Base-by-base conservation (phyloP, 2,329 filamentous ascomycete species). In the Elsinoe fawcettii region DNA sequence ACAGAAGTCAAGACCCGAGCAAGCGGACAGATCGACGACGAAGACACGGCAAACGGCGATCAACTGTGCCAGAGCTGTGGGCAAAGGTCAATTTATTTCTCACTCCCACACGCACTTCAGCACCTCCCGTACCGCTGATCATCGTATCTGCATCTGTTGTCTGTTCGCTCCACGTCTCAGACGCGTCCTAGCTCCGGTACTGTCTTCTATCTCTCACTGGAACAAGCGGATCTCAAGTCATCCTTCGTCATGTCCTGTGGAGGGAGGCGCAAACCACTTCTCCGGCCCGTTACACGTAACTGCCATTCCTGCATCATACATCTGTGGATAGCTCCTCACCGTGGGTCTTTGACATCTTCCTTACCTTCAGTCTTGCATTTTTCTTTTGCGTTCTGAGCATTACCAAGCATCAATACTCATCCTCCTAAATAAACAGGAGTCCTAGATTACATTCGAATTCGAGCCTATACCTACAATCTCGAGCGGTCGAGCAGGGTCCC, bases 381-480 rank as follows among this genome's bases (percentile, higher is more conserved):
- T 30, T 49, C 46, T 39, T 39, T 20, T 53, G 30, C 49, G 49
- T 53, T 53, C 49, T 39, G 34, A 53, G 49, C 49, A 23, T 53
- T 39, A 39, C 25, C 39, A 37, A 53, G 55, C 58, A 57, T 53
- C 34, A 23, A 7, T 53, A 53, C 20, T 51, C 46, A 32, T 5
- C 20, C 20, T 39, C 46, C 25, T 43, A 22, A 37, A 20, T 6
- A 34, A 16, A 25, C 9, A 47, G 55, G 43, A 22, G 16, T 49
- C 27, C 53, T 56, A 62, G 59, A 49, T 57, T 25, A 5, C 22
- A 20, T 20, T 20, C 3, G 39, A 44, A 4, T 46, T 46, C 36
- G 53, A 57, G 16, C 51, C 56, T 51, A 18, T 20, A 58, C 55
- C 30, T 46, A 37, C 56, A 12, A 3, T 27, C 41, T 51, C 55